Percentiles rank a stretch among this genome's conserved stretches.
phyloP scores from a whole-genome alignment of 805 yeast genomes.

The Ogataea zsoltii region DNA sequence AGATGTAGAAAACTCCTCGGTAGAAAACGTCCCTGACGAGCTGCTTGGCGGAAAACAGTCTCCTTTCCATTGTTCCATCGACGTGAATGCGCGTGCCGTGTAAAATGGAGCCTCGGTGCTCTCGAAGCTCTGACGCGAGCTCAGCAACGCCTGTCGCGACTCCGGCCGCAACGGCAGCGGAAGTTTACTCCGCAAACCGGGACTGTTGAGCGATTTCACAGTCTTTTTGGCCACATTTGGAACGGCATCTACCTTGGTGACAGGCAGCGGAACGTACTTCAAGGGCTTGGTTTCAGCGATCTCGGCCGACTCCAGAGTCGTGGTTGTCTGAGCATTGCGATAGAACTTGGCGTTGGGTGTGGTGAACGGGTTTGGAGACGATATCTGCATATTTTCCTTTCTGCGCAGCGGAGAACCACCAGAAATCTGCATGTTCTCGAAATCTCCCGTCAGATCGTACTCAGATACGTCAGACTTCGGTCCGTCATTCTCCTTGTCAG shows the following conservation, averaged over 20 bases:
- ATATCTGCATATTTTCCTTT: conserved; percentile 13
- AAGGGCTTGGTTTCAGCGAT: conserved; percentile 16
- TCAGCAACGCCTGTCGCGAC: conserved; percentile 23
- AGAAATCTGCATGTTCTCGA: background rate
- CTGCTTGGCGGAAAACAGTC: background rate
- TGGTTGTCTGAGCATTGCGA: conserved; percentile 2
- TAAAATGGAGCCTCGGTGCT: too few species aligned
- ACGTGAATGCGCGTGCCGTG: background rate
- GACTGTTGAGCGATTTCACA: background rate
- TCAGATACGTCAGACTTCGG: background rate
- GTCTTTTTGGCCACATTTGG: background rate
- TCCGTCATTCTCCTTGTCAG: conserved; percentile 24
- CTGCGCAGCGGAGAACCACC: background rate
- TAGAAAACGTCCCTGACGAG: background rate
- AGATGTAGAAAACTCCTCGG: conserved; percentile 1
- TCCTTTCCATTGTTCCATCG: background rate
- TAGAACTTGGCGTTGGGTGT: conserved; percentile 29
- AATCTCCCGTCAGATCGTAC: background rate
- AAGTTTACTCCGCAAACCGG: conserved; percentile 15
- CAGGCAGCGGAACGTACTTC: conserved; percentile 30
- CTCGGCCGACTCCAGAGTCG: conserved; percentile 11
- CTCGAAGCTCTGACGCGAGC: too few species aligned
- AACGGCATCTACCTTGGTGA: conserved; percentile 2
- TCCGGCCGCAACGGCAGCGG: conserved; percentile 32
- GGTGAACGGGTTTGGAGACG: conserved; percentile 29